Evolutionary conservation across 176 grass and related monocot species (phyloP).

Genomic region (Carex littledalei): DNA sequence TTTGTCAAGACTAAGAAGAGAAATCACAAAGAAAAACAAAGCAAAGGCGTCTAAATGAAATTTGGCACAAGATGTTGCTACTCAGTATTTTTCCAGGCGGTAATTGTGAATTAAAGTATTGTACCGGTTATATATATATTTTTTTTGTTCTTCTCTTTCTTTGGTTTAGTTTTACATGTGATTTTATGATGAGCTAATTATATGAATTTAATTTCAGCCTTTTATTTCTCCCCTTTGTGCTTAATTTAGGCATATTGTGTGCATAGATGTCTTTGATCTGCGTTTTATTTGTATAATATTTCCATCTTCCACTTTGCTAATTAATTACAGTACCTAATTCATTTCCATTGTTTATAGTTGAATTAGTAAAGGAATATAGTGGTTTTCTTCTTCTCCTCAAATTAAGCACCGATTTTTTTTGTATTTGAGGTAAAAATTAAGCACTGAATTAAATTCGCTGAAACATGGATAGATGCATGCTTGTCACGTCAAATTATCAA

Average conservation of each 20-base stretch:
- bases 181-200: background rate
- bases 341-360: background rate
- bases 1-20: conserved; percentile 27
- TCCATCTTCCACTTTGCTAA: background rate
- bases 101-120: background rate
- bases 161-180: background rate
- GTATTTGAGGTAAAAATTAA: background rate
- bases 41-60: conserved; percentile 14
- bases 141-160: background rate
- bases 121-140: background rate
- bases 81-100: background rate
- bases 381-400: background rate
- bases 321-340: background rate
- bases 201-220: background rate
- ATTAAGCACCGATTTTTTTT: background rate
- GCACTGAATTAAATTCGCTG: background rate
- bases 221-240: background rate
- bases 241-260: background rate
- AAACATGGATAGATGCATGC: background rate
- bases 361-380: background rate
- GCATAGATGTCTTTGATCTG: background rate
- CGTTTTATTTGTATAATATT: background rate
- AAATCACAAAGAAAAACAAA: conserved; percentile 16
- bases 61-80: background rate
- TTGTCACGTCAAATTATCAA: background rate